Conservation (phyloP, 2,329 filamentous ascomycete species). For the Talaromyces pinophilus region DNA sequence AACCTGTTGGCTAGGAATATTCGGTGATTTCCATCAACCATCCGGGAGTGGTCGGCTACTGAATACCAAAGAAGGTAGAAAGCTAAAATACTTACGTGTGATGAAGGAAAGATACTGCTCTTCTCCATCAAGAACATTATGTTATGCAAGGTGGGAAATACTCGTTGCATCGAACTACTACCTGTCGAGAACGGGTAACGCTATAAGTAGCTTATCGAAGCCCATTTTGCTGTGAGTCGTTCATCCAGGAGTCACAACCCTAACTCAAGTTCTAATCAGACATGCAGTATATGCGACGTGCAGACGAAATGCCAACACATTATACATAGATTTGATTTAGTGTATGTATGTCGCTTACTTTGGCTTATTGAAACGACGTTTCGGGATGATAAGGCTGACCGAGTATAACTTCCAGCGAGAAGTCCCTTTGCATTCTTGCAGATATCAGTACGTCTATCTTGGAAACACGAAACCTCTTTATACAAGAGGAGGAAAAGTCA, state of each 20-base stretch:
- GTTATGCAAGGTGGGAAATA: neutral
- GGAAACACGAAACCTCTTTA: neutral
- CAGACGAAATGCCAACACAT: slow-evolving; percentile 5
- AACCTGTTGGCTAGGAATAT: neutral
- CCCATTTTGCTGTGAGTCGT: slow-evolving; percentile 11
- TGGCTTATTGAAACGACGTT: neutral
- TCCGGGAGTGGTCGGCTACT: neutral
- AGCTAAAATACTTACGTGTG: neutral
- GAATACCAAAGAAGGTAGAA: neutral
- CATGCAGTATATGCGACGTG: slow-evolving; percentile 6
- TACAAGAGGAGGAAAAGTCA: neutral
- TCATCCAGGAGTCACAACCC: too few relatives aligned
- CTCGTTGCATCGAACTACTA: neutral
- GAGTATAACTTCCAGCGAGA: slow-evolving; percentile 4
- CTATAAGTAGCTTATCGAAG: neutral
- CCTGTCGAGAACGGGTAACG: neutral
- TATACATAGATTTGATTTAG: slow-evolving; percentile 14
- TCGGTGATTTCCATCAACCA: neutral
- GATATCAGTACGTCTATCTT: slow-evolving; percentile 4
- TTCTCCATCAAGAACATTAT: too few relatives aligned
- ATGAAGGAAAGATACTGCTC: neutral
- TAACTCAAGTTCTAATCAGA: neutral
- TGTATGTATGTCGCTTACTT: neutral
- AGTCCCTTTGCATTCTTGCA: slow-evolving; percentile 11
- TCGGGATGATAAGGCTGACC: neutral